Base-by-base conservation (phyloP, 306 rosid species). In the Fragaria ananassa region DNA sequence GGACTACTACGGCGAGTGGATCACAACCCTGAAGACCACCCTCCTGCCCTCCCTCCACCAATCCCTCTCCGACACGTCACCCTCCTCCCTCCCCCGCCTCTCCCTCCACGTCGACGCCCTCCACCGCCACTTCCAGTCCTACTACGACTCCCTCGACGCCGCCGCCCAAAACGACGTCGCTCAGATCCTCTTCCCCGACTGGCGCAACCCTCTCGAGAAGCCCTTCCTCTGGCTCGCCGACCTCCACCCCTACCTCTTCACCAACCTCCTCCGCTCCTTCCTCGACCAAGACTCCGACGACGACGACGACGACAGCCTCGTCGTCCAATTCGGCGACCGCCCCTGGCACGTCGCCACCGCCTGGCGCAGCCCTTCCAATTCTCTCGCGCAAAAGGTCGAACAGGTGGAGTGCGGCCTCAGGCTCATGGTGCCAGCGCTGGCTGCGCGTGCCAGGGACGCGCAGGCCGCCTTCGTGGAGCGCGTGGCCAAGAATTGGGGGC, bases 171-270 rank as follows among this genome's bases (percentile, higher is more conserved):
- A 70, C 61, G 91, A 82, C 61, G 76, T 85, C 27, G 37, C 82
- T 25, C 89, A 80, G 50, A 75, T 92, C 68, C 88, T 92, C 80
- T 69, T 78, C 81, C 89, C 90, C 15, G 82, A 79, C 3, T 92
- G 93, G 92, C 93, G 91, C 66, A 80, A 72, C 80, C 68, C 92
- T 76, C 81, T 90, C 62, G 92, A 88, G 76, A 85, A 79, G 58
- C 96, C 97, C 61, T 91, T 90, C 78, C 86, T 90, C 77, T 92
- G 91, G 89, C 86, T 92, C 74, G 90, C 87, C 71, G 93, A 92
- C 51, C 80, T 89, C 82, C 93, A 89, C 63, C 97, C 96, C 17
- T 88, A 81, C 87, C 77, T 89, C 83, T 88, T 92, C 91, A 88
- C 84, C 68, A 79, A 85, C 82, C 90, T 89, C 74, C 86, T 90